Evolutionary conservation across 192 early-diverging fungal genomes (phyloP).

Genomic region (Rhizoclosmatium sp.): DNA sequence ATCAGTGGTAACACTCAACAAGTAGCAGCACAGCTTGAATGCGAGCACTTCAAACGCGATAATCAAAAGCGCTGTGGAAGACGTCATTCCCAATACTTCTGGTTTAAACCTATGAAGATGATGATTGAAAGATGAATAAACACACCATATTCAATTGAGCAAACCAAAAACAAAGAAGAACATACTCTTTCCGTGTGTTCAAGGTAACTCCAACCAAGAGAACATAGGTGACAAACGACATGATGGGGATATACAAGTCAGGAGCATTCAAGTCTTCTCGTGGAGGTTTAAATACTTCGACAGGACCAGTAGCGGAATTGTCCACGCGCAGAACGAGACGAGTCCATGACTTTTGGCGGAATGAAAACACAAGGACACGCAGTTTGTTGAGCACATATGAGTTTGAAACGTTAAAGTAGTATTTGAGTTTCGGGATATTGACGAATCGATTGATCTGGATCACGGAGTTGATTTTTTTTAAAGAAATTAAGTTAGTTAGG

Average conservation of each 20-base stretch:
- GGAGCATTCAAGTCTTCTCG: constrained; percentile 94
- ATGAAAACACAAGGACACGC: constrained; percentile 86
- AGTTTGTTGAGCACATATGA: constrained; percentile 92
- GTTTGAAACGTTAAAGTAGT: constrained; percentile 96
- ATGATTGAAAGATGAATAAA: background rate
- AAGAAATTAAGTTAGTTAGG: no score
- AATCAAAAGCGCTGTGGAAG: constrained; percentile 82
- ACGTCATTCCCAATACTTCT: constrained; percentile 82
- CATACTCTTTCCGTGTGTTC: constrained; percentile 63
- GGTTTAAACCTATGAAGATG: constrained; percentile 76
- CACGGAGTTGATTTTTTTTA: background rate
- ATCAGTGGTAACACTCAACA: constrained; percentile 86
- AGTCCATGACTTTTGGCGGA: constrained; percentile 85
- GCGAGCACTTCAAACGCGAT: constrained; percentile 83
- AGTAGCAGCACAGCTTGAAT: constrained; percentile 84
- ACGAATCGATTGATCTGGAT: constrained; percentile 81
- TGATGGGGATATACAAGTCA: constrained; percentile 96
- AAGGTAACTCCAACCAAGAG: constrained; percentile 76
- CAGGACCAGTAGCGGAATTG: constrained; percentile 51
- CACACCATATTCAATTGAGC: background rate
- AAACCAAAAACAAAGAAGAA: constrained; percentile 5
- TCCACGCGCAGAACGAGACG: constrained; percentile 78
- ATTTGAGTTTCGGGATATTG: constrained; percentile 83
- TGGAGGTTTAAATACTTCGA: constrained; percentile 82
- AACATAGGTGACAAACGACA: constrained; percentile 93